These are phyloP conservation scores for Ophiostoma perfectum DNA, from an alignment of 2,329 filamentous ascomycete species.

Conservation along the genomic window DNA sequence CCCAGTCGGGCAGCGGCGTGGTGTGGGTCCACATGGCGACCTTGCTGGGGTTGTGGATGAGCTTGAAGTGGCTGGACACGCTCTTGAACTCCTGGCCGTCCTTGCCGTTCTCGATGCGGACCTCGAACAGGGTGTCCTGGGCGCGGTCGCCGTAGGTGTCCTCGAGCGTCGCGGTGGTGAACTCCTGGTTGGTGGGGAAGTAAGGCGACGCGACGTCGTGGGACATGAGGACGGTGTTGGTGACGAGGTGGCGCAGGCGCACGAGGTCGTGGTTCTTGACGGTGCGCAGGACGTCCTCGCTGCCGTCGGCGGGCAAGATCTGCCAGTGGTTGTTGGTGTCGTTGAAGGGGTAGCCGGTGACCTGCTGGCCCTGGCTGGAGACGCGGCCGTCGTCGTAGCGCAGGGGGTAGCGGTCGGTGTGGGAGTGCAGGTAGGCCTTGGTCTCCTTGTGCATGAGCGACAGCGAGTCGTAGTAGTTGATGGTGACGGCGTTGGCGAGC, in stretches of 20 bases:
- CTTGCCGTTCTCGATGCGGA: constrained; percentile 85
- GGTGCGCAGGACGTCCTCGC: constrained; percentile 44
- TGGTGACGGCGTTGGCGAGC: constrained; percentile 76
- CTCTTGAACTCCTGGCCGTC: constrained; percentile 78
- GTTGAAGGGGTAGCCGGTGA: constrained; percentile 95
- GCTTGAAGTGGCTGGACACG: constrained; percentile 87
- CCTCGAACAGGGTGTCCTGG: constrained; percentile 89
- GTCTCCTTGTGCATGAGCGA: constrained; percentile 95
- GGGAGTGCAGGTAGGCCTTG: constrained; percentile 91
- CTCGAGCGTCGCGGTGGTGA: constrained; percentile 72
- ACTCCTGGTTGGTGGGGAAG: constrained; percentile 97
- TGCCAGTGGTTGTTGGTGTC: constrained; percentile 99
- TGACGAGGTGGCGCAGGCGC: constrained; percentile 78
- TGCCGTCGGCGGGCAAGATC: constrained; percentile 63
- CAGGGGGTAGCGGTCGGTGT: constrained; percentile 80
- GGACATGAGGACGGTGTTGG: constrained; percentile 78
- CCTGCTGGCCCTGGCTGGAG: constrained; percentile 95
- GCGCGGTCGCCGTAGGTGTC: constrained; percentile 67
- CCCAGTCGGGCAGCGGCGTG: constrained; percentile 94
- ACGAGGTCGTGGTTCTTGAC: constrained; percentile 83
- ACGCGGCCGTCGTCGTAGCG: constrained; percentile 96
- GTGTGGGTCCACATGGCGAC: constrained; percentile 99
- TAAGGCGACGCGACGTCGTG: constrained; percentile 97
- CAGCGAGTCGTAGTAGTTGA: constrained; percentile 86
- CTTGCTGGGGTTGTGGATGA: constrained; percentile 89